These are phyloP conservation scores for Mycena crocata DNA, from an alignment of 768 basidiomycete genomes.

Conservation along the genomic window DNA sequence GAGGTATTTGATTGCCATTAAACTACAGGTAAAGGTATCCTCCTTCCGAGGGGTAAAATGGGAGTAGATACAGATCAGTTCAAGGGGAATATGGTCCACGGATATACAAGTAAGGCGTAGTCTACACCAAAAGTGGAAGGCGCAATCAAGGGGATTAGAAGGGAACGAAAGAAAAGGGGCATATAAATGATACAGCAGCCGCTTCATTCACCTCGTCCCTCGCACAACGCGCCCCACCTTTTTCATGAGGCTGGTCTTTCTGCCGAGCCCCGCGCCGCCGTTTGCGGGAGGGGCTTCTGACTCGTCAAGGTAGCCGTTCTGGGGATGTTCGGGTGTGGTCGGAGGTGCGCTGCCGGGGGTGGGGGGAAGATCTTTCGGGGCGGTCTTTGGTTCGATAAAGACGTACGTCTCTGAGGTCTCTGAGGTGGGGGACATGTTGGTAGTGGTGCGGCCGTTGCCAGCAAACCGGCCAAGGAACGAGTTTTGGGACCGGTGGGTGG, in stretches of 20 bases:
- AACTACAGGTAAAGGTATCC: constrained; percentile 39
- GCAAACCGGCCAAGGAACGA: constrained; percentile 83
- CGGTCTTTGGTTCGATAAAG: constrained; percentile 66
- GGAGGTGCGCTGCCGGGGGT: constrained; percentile 51
- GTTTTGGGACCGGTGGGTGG: constrained; percentile 79
- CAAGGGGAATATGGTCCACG: constrained; percentile 30
- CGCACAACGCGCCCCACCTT: constrained; percentile 82
- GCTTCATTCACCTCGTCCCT: constrained; percentile 56
- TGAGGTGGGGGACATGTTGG: constrained; percentile 38
- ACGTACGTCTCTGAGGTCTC: constrained; percentile 70
- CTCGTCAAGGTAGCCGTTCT: constrained; percentile 65
- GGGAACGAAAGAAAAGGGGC: constrained; percentile 24
- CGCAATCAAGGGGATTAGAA: constrained; percentile 34
- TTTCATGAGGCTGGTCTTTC: constrained; percentile 85
- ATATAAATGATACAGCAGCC: constrained; percentile 26
- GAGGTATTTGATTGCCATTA: constrained; percentile 30
- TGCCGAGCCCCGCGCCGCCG: constrained; percentile 64
- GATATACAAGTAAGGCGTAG: constrained; percentile 34
- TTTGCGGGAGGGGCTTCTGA: constrained; percentile 40
- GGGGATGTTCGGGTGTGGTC: constrained; percentile 50
- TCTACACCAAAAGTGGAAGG: constrained; percentile 32
- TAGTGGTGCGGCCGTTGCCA: constrained; percentile 44
- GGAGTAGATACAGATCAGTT: constrained; percentile 32
- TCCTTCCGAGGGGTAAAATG: constrained; percentile 31
- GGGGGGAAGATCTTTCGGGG: constrained; percentile 68